Evolutionary conservation across 2,329 filamentous ascomycete genomes (phyloP).

Genomic region (Alternaria postmessia): DNA sequence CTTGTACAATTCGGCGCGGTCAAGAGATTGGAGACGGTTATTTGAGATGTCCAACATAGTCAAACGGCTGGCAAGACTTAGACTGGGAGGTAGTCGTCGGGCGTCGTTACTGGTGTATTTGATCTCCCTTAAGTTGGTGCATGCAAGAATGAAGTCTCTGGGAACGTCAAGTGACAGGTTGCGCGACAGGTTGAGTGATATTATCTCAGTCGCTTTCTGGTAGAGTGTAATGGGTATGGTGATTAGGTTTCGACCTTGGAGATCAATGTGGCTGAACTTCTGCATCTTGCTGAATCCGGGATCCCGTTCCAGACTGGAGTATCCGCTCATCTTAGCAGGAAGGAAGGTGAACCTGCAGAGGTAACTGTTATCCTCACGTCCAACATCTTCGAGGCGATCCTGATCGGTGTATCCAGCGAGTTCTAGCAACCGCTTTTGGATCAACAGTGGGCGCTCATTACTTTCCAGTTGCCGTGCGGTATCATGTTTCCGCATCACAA

Average conservation of each 20-base stretch:
- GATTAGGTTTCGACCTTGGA: constrained; percentile 87
- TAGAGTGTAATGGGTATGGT: constrained; percentile 96
- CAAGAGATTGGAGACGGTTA: constrained; percentile 86
- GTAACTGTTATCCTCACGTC: constrained; percentile 96
- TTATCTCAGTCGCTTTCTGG: constrained; percentile 89
- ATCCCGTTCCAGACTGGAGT: constrained; percentile 74
- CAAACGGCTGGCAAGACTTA: constrained; percentile 80
- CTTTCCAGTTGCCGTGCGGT: constrained; percentile 81
- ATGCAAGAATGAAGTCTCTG: constrained; percentile 94
- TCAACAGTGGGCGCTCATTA: constrained; percentile 82
- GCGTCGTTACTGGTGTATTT: constrained; percentile 96
- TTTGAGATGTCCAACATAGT: constrained; percentile 95
- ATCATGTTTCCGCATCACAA: constrained; percentile 93
- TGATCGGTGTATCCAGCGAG: constrained; percentile 89
- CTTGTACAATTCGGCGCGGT: constrained; percentile 81
- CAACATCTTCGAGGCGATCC: constrained; percentile 90
- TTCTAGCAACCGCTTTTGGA: constrained; percentile 90
- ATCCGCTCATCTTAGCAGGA: constrained; percentile 86
- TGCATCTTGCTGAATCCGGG: constrained; percentile 81
- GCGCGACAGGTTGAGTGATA: constrained; percentile 89
- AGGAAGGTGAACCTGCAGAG: constrained; percentile 95
- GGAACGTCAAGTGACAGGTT: constrained; percentile 93
- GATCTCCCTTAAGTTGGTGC: constrained; percentile 89
- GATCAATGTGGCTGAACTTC: constrained; percentile 93
- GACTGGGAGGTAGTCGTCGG: constrained; percentile 81